Evolutionary conservation across 2,329 filamentous ascomycete species (phyloP), one percentile per base, ranked within the genome.

Genomic region (Dothidotthia symphoricarpi): DNA sequence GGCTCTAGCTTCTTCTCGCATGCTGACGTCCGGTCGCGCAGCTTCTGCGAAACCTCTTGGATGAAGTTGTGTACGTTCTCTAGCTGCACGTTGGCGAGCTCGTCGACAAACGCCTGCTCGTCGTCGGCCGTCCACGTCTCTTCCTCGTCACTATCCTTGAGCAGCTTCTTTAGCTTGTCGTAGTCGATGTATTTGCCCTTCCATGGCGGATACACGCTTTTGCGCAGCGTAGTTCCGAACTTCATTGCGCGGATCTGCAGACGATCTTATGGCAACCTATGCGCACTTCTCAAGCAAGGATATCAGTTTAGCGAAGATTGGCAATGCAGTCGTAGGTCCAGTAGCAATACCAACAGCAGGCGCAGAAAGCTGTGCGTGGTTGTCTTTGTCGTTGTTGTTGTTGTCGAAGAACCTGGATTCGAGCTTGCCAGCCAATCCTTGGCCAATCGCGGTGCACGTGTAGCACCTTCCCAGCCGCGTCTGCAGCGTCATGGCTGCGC

Each of bases 121-220:
- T 98, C 93, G 31, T 90, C 83, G 58, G 95, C 89, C 16, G 90
- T 95, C 93, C 93, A 98, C 27, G 69, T 59, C 42, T 80, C 75
- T 15, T 85, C 82, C 34, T 72, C 76, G 42, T 67, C 69, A 39
- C 57, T 59, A 67, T 97, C 93, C 49, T 88, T 85, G 44, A 98
- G 74, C 42, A 98, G 77, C 59, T 78, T 77, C 77, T 97, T 97
- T 51, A 98, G 82, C 77, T 91, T 95, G 57, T 79, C 74, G 69
- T 98, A 98, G 73, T 97, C 90, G 63, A 98, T 88, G 74, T 98
- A 97, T 61, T 94, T 80, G 65, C 85, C 86, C 68, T 85, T 86
- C 91, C 91, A 98, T 62, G 89, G 88, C 54, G 79, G 71, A 67
- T 97, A 93, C 57, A 87, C 75, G 43, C 87, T 83, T 59, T 81